Evolutionary conservation across 495 filamentous ascomycete species (phyloP).

Genomic region (Talaromyces thailandensis): DNA sequence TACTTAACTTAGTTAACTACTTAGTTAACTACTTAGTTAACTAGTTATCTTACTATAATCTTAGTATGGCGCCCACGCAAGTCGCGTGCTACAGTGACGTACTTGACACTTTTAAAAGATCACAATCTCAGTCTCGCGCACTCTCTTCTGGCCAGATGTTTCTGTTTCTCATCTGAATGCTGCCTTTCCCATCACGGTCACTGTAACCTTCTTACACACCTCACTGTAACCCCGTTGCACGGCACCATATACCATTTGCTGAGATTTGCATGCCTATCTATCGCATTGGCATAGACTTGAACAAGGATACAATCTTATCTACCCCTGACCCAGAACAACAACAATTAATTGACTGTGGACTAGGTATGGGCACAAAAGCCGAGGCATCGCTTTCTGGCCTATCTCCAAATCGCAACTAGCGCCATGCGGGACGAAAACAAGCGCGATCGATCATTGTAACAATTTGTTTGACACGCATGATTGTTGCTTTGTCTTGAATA

Average conservation of each 20-base stretch:
- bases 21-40: no score
- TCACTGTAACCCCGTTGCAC: background rate
- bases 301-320: background rate
- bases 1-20: no score
- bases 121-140: background rate
- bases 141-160: background rate
- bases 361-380: background rate
- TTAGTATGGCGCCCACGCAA: background rate
- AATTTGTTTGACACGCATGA: background rate
- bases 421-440: background rate
- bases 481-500: background rate
- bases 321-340: background rate
- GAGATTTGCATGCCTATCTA: background rate
- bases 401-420: background rate
- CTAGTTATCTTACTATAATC: no score
- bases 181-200: no score
- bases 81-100: conserved; percentile 4
- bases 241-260: background rate
- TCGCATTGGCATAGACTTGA: background rate
- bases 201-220: background rate
- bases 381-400: background rate
- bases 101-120: background rate
- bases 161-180: background rate
- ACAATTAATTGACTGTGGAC: background rate
- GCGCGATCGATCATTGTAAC: background rate